Evolutionary conservation across 768 basidiomycete species (phyloP).

Genomic region (Agaricus bisporus): DNA sequence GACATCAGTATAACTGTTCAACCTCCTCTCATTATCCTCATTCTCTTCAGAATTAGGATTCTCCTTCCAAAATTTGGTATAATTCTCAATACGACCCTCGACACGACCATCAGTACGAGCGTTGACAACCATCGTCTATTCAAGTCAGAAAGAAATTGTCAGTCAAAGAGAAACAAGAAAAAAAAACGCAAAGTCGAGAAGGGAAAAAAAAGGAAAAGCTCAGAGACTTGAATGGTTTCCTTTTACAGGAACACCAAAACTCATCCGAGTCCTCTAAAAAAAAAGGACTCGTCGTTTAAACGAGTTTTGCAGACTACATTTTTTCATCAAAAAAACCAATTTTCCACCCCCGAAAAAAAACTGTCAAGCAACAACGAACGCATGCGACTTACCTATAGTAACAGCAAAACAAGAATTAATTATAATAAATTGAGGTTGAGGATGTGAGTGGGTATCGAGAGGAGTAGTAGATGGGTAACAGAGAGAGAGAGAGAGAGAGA

Average conservation of each 20-base stretch:
- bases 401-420: neutral
- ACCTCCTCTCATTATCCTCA: slow-evolving; percentile 62
- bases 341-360: neutral
- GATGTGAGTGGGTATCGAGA: no score
- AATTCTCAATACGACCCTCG: slow-evolving; percentile 68
- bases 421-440: neutral
- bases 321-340: slow-evolving; percentile 20
- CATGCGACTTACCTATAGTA: neutral
- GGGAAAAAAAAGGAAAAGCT: slow-evolving; percentile 12
- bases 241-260: slow-evolving; percentile 21
- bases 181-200: no score
- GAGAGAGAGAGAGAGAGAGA: no score
- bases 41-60: slow-evolving; percentile 65
- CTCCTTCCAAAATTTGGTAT: slow-evolving; percentile 90
- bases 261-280: slow-evolving; percentile 20
- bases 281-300: slow-evolving; percentile 18
- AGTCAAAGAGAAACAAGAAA: neutral
- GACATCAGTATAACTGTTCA: slow-evolving; percentile 85
- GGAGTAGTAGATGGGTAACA: no score
- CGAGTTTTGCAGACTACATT: slow-evolving; percentile 18
- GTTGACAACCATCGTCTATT: slow-evolving; percentile 13
- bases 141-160: neutral
- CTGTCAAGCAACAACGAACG: neutral
- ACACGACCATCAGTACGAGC: slow-evolving; percentile 48
- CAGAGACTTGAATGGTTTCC: slow-evolving; percentile 38